Percentiles rank a stretch among this genome's conserved stretches.
These are phyloP conservation scores for Polyporus tsugae DNA, from an alignment of 1,284 basidiomycete genomes.

Conservation along the genomic window DNA sequence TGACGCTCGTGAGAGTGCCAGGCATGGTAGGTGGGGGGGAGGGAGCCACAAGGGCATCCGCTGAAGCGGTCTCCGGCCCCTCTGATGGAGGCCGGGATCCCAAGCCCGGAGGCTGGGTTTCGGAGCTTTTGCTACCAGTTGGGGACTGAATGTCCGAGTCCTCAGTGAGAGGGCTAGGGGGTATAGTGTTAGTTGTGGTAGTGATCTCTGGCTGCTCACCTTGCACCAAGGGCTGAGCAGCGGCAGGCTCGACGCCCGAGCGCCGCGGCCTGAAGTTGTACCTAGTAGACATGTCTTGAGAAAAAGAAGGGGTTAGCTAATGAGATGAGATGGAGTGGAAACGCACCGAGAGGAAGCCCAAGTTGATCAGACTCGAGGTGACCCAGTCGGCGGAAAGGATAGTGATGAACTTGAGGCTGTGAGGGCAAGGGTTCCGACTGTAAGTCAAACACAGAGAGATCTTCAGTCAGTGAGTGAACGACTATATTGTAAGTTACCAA, in stretches of 20 bases:
- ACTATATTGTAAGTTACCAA: too few species aligned
- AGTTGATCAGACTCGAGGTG: constrained; percentile 19
- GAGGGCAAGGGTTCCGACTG: too few species aligned
- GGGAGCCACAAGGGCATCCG: background rate
- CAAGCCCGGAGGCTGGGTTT: background rate
- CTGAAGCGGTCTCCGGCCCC: background rate
- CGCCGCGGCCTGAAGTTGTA: background rate
- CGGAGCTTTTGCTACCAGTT: background rate
- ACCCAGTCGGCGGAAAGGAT: constrained; percentile 4
- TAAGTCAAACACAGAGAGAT: too few species aligned
- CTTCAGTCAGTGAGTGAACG: too few species aligned
- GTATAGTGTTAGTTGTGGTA: background rate
- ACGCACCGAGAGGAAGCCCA: constrained; percentile 2
- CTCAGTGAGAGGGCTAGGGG: background rate
- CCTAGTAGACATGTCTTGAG: background rate
- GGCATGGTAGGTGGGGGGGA: background rate
- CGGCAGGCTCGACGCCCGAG: background rate
- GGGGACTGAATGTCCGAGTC: background rate
- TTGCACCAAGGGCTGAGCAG: background rate
- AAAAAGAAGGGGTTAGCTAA: background rate
- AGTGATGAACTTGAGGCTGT: too few species aligned
- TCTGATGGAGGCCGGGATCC: background rate
- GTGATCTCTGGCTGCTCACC: background rate
- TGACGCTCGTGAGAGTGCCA: background rate
- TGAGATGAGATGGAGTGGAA: background rate